Evolutionary conservation across 192 early-diverging fungal genomes (phyloP), one percentile per base, ranked within the genome.

Genomic region (Thamnidium elegans): DNA sequence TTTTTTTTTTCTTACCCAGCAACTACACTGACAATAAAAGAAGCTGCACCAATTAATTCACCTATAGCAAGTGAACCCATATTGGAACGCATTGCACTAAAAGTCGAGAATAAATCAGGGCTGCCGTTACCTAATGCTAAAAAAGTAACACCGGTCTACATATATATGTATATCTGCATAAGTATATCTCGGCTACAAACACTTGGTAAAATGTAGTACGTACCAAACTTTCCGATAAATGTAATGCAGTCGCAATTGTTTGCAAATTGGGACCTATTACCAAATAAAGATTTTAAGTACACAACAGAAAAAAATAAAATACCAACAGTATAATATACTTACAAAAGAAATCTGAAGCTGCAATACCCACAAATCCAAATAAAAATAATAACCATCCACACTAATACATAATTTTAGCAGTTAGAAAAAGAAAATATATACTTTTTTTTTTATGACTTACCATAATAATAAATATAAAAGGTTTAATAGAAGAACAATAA

Each of bases 121-220:
- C 91, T 89, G 19, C 94, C 96, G 73, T 98, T 98, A 11, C 94
- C 94, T 20, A 91, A 79, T 0, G 91, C 91, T n/a, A 92, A 70
- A 74, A 92, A 82, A 20, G 89, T 87, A 1, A 90, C 88, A 0
- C 89, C 89, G 3, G 88, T 88, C 82, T 78, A 71, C 19, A 55
- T 19, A 34, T 23, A 45, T 23, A 45, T 13, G 53, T 26, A 48
- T 30, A 20, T 43, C 10, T 42, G 4, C 10, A 46, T 46, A 52
- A 53, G n/a, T 30, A 7, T 14, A 5, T 55, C 13, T 26, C 4
- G 4, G 13, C 15, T 48, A 19, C 36, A 39, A 48, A 48, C 15
- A 48, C 26, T 26, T 48, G 46, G 6, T 5, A 48, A 48, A 55
- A 15, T 20, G 19, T 36, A 44, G 5, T 61, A 66, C 67, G 63